Percentiles rank a stretch among this genome's conserved stretches.
phyloP scores from a whole-genome alignment of 345 rosid genomes.

The Populus deltoides region DNA sequence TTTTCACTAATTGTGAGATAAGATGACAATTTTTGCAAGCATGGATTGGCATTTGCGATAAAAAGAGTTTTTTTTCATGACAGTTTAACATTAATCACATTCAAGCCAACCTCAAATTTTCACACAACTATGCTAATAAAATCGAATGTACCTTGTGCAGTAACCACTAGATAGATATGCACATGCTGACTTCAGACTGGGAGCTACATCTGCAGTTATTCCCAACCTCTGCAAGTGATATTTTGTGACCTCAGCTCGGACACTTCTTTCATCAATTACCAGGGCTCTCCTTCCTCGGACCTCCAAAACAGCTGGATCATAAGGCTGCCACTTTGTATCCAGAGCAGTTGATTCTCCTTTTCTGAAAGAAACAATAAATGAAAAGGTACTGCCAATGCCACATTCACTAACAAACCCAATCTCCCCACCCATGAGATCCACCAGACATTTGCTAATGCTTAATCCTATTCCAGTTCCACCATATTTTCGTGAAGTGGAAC shows the following conservation, averaged over 20 bases:
- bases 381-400: conserved; percentile 76
- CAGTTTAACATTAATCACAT: not conserved
- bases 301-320: conserved; percentile 43
- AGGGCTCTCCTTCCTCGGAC: conserved; percentile 63
- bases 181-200: conserved; percentile 45
- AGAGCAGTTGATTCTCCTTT: conserved; percentile 44
- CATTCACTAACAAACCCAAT: conserved; percentile 84
- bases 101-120: not conserved
- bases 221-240: conserved; percentile 79
- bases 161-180: conserved; percentile 31
- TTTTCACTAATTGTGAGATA: not conserved
- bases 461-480: conserved; percentile 98
- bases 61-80: not conserved
- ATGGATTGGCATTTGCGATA: not conserved
- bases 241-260: conserved; percentile 73
- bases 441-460: conserved; percentile 86
- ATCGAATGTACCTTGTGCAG: conserved; percentile 40
- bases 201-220: conserved; percentile 42
- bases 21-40: not conserved
- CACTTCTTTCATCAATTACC: conserved; percentile 65
- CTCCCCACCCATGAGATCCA: conserved; percentile 91
- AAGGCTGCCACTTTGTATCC: conserved; percentile 44
- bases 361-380: conserved; percentile 65
- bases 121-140: not conserved
- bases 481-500: conserved; percentile 90